Conservation (phyloP, 257 asterid species). For the Solanum habrochaites region DNA sequence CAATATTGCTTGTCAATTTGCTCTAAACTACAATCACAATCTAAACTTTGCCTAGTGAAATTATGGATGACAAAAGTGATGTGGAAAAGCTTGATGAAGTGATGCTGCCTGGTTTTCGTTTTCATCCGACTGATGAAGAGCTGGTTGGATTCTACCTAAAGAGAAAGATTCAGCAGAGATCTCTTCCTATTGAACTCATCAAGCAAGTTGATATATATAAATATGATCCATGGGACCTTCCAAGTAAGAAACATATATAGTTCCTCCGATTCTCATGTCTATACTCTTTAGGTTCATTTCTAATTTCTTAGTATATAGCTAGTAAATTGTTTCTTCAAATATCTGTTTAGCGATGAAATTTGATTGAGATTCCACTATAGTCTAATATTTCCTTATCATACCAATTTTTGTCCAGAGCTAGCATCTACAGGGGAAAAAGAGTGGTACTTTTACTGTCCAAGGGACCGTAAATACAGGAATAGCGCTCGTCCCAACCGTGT, state of each 20-base stretch:
- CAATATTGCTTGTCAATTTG: neutral
- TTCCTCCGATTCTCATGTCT: neutral
- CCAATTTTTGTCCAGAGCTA: slow-evolving; percentile 22
- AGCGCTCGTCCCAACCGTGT: slow-evolving; percentile 83
- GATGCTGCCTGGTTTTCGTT: slow-evolving; percentile 75
- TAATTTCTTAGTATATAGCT: neutral
- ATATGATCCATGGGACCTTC: slow-evolving; percentile 90
- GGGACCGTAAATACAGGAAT: slow-evolving; percentile 82
- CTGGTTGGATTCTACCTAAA: slow-evolving; percentile 64
- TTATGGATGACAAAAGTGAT: slow-evolving; percentile 42
- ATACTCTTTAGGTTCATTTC: neutral
- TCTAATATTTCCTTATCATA: neutral
- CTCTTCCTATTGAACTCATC: slow-evolving; percentile 63
- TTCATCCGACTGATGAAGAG: slow-evolving; percentile 87
- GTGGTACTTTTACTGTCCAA: slow-evolving; percentile 86
- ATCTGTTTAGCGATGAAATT: neutral
- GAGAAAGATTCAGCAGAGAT: slow-evolving; percentile 50
- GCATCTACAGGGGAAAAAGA: slow-evolving; percentile 80
- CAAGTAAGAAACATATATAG: slow-evolving; percentile 36
- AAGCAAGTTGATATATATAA: slow-evolving; percentile 83
- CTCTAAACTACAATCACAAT: neutral
- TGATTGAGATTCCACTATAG: neutral
- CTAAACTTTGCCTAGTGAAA: neutral
- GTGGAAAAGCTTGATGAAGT: slow-evolving; percentile 54
- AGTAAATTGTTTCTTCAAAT: neutral